Evolutionary conservation across 208 protist genomes (phyloP).

Genomic region (Trypanosoma cruzi): DNA sequence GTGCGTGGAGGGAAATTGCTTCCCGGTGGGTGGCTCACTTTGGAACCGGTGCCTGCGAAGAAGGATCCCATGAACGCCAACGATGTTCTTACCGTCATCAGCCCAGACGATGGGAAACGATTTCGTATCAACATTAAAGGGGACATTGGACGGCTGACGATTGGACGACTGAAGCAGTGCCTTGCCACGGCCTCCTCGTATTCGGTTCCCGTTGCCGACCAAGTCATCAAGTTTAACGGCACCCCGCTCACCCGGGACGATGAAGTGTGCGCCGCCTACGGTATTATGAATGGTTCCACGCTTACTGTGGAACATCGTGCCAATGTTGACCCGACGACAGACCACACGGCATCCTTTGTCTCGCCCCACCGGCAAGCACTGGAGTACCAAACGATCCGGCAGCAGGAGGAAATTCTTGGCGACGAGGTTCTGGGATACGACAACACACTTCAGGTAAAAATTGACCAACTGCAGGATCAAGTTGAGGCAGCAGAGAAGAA

Average conservation of each 20-base stretch:
- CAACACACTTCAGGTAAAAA: constrained; percentile 33
- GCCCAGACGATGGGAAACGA: constrained; percentile 55
- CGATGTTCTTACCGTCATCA: constrained; percentile 56
- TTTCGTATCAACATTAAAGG: constrained; percentile 61
- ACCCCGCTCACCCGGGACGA: constrained; percentile 43
- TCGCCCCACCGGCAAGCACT: constrained; percentile 45
- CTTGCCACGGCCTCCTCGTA: constrained; percentile 56
- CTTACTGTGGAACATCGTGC: constrained; percentile 45
- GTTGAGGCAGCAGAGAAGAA: constrained; percentile 33
- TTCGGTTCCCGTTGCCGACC: constrained; percentile 38
- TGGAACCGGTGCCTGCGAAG: neutral
- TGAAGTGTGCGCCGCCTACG: constrained; percentile 51
- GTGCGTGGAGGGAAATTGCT: neutral
- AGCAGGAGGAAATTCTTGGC: constrained; percentile 47
- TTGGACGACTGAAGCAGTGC: constrained; percentile 74
- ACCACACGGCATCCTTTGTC: constrained; percentile 19
- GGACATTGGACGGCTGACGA: constrained; percentile 46
- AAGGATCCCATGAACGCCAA: constrained; percentile 10
- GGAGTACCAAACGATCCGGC: constrained; percentile 68
- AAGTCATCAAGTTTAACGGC: constrained; percentile 64
- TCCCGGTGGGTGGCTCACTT: neutral
- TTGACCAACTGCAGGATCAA: constrained; percentile 38
- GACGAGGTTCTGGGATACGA: constrained; percentile 33
- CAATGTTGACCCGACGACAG: neutral
- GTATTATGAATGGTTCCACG: constrained; percentile 57